Conservation (phyloP, 2,329 filamentous ascomycete genomes). For the Phaeosphaeriaceae sp. region DNA sequence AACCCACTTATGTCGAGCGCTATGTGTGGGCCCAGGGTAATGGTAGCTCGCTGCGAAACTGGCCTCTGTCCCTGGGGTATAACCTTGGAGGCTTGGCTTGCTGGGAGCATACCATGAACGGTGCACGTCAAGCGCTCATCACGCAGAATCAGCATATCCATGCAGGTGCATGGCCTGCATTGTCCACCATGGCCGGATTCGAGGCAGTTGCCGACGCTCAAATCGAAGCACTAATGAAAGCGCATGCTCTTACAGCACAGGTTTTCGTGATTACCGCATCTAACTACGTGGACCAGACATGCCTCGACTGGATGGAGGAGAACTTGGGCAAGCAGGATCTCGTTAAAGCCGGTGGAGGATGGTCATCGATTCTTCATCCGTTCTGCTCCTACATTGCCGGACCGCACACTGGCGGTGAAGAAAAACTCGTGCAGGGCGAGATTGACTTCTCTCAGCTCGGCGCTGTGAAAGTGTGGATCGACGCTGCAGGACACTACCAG, state of each 20-base stretch:
- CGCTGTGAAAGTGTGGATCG: constrained; percentile 47
- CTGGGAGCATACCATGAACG: constrained; percentile 51
- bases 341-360: constrained; percentile 45
- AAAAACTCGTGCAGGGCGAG: constrained; percentile 44
- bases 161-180: constrained; percentile 48
- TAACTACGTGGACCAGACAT: constrained; percentile 53
- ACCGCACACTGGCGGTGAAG: constrained; percentile 42
- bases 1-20: constrained; percentile 47
- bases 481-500: constrained; percentile 47
- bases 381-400: constrained; percentile 46
- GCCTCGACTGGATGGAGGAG: constrained; percentile 50
- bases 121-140: constrained; percentile 46
- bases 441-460: constrained; percentile 43
- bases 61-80: constrained; percentile 37
- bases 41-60: constrained; percentile 41
- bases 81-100: constrained; percentile 47
- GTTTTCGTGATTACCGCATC: constrained; percentile 53
- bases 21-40: constrained; percentile 46
- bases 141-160: constrained; percentile 47
- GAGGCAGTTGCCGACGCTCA: constrained; percentile 52
- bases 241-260: constrained; percentile 54
- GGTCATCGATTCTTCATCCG: constrained; percentile 44
- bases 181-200: constrained; percentile 49
- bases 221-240: constrained; percentile 57
- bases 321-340: constrained; percentile 45